Base-by-base conservation (phyloP, 495 filamentous ascomycete species). In the Penicillium dipodomyicola region DNA sequence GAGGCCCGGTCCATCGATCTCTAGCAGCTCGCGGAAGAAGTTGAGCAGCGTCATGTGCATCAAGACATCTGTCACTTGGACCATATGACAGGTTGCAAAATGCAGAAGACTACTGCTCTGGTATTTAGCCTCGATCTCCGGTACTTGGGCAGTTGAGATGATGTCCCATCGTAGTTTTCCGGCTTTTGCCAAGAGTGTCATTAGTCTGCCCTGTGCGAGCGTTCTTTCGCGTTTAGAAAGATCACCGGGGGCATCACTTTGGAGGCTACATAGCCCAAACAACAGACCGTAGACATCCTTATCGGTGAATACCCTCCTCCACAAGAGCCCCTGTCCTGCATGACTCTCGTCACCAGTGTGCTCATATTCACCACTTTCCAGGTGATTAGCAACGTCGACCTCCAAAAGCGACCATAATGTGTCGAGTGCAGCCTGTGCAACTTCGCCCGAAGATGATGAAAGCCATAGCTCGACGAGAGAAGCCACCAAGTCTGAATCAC, bases 41-140 rank as follows among this genome's bases (percentile, higher is more conserved):
- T 90, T 84, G 47, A 95, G 76, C 47, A 94, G 71, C 19, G 78
- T 89, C 62, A 89, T 79, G 58, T 93, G 88, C 87, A 96, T 89
- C 58, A 96, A 72, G 23, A 86, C 76, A 63, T 96, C 92, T 39
- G 75, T 77, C 54, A 77, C 78, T 59, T 93, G 82, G 14, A 93
- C 80, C 90, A 96, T 93, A 40, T 81, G 73, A 39, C 84, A 72
- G 4, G 85, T 80, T 2, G 86, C 90, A 65, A 88, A 96, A 33
- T 91, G 84, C 14, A 96, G 76, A 3, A 96, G 65, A 14, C 90
- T 88, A 9, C 59, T 58, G 49, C 76, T 69, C 20, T 77, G 67
- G 57, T 84, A 87, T 40, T 68, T 67, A 1, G 72, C 58, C 52
- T 91, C 85, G 1, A 92, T 63, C 0, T 87, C 84, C 0, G 82